A percentile compares a stretch with the other conserved stretches of the same genome.
Evolutionary conservation across 176 grass and related monocot genomes (phyloP).

Genomic region (Eremochloa ophiuroides): DNA sequence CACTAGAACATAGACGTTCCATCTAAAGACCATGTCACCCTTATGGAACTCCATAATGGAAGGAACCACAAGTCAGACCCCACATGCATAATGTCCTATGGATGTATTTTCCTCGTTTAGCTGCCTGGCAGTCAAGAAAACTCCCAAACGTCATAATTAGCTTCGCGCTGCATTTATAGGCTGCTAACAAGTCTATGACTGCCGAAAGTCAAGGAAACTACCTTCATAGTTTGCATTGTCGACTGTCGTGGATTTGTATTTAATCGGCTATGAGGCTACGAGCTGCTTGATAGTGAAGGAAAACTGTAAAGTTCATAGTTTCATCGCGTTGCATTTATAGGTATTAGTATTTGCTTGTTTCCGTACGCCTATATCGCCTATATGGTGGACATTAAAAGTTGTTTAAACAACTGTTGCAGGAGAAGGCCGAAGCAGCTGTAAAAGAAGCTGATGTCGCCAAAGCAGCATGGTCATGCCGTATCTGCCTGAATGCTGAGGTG

Average conservation of each 20-base stretch:
- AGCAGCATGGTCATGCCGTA: slow-evolving; percentile 82
- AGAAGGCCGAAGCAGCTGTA: slow-evolving; percentile 63
- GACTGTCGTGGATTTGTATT: background rate
- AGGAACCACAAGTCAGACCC: background rate
- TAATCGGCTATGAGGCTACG: background rate
- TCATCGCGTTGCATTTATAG: background rate
- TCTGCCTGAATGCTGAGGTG: slow-evolving; percentile 77
- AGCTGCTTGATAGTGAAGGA: background rate
- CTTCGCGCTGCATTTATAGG: background rate
- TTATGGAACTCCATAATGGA: background rate
- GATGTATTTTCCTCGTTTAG: background rate
- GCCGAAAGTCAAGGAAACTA: background rate
- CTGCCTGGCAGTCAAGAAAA: background rate
- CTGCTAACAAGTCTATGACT: background rate
- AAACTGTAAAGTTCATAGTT: background rate
- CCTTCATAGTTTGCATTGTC: background rate
- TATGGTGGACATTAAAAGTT: background rate
- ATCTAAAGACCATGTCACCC: background rate
- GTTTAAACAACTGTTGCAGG: slow-evolving; percentile 43
- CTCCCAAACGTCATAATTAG: background rate
- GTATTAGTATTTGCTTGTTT: background rate
- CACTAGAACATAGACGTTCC: background rate
- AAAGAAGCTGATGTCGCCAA: slow-evolving; percentile 87
- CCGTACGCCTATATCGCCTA: background rate
- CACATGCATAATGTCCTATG: background rate